Percentiles rank a stretch among this genome's conserved stretches.
Conservation (phyloP, 805 yeast species). For the Pichia insulana region DNA sequence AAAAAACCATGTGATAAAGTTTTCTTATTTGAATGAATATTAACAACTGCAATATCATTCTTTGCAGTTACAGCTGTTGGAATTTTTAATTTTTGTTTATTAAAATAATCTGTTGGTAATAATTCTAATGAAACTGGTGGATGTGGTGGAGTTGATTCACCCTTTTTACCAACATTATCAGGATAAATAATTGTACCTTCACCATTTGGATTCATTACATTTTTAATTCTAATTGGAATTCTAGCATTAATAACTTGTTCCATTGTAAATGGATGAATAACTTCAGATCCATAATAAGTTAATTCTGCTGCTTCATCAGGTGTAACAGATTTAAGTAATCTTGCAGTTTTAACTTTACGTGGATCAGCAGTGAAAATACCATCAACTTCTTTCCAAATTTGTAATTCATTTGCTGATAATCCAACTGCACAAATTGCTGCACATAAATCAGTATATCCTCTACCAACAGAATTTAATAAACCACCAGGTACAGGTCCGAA, state of each 20-base stretch:
- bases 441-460: constrained; percentile 96
- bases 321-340: constrained; percentile 77
- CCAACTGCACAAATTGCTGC: constrained; percentile 97
- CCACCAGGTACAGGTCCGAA: constrained; percentile 98
- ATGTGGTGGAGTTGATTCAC: constrained; percentile 89
- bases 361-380: constrained; percentile 99
- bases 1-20: constrained; percentile 90
- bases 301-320: constrained; percentile 99
- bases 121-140: constrained; percentile 74
- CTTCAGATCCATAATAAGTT: constrained; percentile 96
- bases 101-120: constrained; percentile 31
- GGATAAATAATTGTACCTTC: constrained; percentile 92
- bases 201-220: constrained; percentile 91
- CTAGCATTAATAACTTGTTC: constrained; percentile 95
- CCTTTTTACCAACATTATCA: constrained; percentile 74
- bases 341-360: constrained; percentile 83
- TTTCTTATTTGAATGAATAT: constrained; percentile 89
- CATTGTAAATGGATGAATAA: constrained; percentile 98
- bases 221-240: constrained; percentile 93
- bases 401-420: constrained; percentile 82
- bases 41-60: constrained; percentile 82
- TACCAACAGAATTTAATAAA: constrained; percentile 81
- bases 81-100: constrained; percentile 41
- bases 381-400: constrained; percentile 98
- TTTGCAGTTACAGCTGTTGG: constrained; percentile 97